These are phyloP conservation scores for Colletotrichum sp. DNA, from an alignment of 2,329 filamentous ascomycete genomes.

Conservation along the genomic window DNA sequence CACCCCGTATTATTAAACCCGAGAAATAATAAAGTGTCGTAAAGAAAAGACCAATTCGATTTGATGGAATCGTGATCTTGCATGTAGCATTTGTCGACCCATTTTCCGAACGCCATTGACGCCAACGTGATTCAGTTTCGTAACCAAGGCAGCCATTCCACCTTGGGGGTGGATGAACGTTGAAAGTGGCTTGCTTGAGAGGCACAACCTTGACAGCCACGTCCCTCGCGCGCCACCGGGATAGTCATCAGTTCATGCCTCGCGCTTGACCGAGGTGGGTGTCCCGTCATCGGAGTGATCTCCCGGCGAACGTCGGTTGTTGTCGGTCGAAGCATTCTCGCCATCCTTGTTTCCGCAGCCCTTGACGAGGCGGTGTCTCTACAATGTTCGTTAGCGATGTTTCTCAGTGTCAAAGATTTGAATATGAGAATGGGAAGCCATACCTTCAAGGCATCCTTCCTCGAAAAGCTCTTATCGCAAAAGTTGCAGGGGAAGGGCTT, in stretches of 20 bases:
- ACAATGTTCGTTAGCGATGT: constrained; percentile 17
- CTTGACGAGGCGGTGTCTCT: constrained; percentile 70
- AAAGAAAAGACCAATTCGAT: neutral
- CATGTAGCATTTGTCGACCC: neutral
- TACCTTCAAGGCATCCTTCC: constrained; percentile 97
- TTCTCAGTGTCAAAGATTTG: no score
- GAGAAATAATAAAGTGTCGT: neutral
- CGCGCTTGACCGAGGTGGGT: constrained; percentile 5
- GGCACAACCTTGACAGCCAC: neutral
- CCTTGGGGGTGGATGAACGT: neutral
- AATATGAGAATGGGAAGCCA: constrained; percentile 27
- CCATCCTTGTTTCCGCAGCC: constrained; percentile 52
- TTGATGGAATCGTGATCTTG: neutral
- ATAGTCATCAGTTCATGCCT: neutral
- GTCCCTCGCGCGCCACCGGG: neutral
- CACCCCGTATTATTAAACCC: neutral
- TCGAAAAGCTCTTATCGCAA: constrained; percentile 96
- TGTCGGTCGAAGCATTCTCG: neutral
- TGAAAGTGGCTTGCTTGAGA: neutral
- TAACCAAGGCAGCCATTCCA: neutral
- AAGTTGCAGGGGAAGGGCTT: constrained; percentile 93
- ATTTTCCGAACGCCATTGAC: neutral
- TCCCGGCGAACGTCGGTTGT: constrained; percentile 1
- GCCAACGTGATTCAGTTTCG: neutral
- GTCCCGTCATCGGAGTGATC: constrained; percentile 16